Conservation (phyloP, 2,329 filamentous ascomycete species). For the Pseudocercospora musae region DNA sequence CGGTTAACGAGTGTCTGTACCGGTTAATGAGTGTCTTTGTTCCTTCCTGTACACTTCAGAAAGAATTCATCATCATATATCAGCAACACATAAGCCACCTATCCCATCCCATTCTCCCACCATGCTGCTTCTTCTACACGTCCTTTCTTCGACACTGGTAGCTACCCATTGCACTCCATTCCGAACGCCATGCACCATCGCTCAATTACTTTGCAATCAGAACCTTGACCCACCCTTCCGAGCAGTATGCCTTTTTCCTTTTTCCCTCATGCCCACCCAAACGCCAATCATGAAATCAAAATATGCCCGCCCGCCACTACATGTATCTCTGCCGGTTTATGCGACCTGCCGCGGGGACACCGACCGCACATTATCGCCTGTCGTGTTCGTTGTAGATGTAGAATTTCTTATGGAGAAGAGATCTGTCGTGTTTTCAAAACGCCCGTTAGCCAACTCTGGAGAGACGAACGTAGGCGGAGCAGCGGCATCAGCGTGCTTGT, state of each 20-base stretch:
- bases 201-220: neutral
- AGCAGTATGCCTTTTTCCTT: neutral
- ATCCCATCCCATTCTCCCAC: neutral
- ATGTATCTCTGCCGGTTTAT: neutral
- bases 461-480: neutral
- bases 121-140: neutral
- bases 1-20: no score
- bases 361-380: conserved; percentile 2
- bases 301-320: neutral
- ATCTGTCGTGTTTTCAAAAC: neutral
- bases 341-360: neutral
- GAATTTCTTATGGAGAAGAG: neutral
- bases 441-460: neutral
- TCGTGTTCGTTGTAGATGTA: neutral
- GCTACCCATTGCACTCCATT: neutral
- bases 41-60: neutral
- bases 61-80: neutral
- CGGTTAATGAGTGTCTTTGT: no score
- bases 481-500: neutral
- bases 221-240: neutral
- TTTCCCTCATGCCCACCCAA: neutral
- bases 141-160: neutral
- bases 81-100: neutral
- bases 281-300: neutral
- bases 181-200: neutral